A percentile compares a stretch with the other conserved stretches of the same genome.
Conservation (phyloP, 2,329 filamentous ascomycete species). For the Stagonosporopsis vannaccii region DNA sequence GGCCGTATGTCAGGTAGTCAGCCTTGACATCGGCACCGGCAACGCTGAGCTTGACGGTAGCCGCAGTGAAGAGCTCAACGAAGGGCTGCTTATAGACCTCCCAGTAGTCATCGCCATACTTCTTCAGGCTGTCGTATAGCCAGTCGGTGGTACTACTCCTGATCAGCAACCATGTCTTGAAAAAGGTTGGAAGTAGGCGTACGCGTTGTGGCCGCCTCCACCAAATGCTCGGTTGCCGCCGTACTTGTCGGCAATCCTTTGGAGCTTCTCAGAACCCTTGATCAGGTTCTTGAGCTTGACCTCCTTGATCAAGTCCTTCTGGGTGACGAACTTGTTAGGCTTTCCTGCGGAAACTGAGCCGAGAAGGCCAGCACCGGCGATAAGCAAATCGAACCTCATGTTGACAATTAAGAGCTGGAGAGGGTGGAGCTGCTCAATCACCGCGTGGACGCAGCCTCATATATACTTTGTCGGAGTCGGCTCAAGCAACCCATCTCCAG, state of each 20-base stretch:
- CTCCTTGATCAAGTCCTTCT: slow-evolving; percentile 29
- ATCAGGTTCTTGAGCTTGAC: slow-evolving; percentile 44
- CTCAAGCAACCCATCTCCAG: neutral
- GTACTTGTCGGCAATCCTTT: slow-evolving; percentile 41
- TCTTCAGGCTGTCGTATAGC: slow-evolving; percentile 40
- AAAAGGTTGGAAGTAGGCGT: neutral
- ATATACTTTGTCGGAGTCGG: slow-evolving; percentile 26
- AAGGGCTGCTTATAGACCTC: slow-evolving; percentile 46
- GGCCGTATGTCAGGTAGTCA: slow-evolving; percentile 61
- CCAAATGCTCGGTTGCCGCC: slow-evolving; percentile 48
- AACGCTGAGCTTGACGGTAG: slow-evolving; percentile 34
- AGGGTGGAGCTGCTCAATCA: slow-evolving; percentile 15
- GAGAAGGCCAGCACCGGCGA: slow-evolving; percentile 31
- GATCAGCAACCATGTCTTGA: neutral
- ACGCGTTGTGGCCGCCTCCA: slow-evolving; percentile 42
- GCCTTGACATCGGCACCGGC: slow-evolving; percentile 35
- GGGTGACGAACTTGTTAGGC: slow-evolving; percentile 15
- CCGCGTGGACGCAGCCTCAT: slow-evolving; percentile 10
- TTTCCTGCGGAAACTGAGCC: slow-evolving; percentile 19
- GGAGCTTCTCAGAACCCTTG: slow-evolving; percentile 43
- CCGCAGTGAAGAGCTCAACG: slow-evolving; percentile 45
- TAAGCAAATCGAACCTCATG: slow-evolving; percentile 41
- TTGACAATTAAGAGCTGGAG: slow-evolving; percentile 20
- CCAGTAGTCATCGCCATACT: slow-evolving; percentile 42
- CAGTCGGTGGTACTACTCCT: slow-evolving; percentile 31